Evolutionary conservation across 768 basidiomycete species (phyloP).

Genomic region (Austroboletus festivus): DNA sequence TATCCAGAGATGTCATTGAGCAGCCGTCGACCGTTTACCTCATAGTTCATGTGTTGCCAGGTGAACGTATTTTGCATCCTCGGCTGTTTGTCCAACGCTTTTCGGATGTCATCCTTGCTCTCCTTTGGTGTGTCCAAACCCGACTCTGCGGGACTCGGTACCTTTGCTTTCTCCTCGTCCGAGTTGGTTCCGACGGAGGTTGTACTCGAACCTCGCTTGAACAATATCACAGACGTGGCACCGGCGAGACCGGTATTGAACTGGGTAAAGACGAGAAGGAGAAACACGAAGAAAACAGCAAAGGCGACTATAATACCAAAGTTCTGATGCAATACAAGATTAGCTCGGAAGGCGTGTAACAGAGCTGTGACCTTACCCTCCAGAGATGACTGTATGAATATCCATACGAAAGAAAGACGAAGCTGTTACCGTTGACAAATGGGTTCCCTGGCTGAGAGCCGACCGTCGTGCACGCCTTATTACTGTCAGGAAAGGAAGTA

Average conservation of each 20-base stretch:
- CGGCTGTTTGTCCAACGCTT: slow-evolving; percentile 35
- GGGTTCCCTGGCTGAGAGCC: slow-evolving; percentile 61
- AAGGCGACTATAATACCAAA: slow-evolving; percentile 71
- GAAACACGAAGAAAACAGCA: slow-evolving; percentile 50
- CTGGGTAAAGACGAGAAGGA: slow-evolving; percentile 61
- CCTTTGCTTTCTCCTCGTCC: slow-evolving; percentile 30
- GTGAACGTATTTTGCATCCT: slow-evolving; percentile 63
- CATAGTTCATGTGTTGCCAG: slow-evolving; percentile 71
- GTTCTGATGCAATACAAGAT: slow-evolving; percentile 39
- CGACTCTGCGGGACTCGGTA: slow-evolving; percentile 1
- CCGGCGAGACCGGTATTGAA: slow-evolving; percentile 38
- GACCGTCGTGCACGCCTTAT: slow-evolving; percentile 75
- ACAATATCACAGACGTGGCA: slow-evolving; percentile 51
- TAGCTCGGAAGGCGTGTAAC: not conserved
- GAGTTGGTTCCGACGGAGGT: slow-evolving; percentile 6
- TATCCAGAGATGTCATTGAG: slow-evolving; percentile 76
- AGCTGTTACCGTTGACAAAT: slow-evolving; percentile 60
- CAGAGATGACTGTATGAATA: slow-evolving; percentile 48
- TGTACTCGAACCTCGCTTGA: slow-evolving; percentile 54
- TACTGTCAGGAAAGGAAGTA: slow-evolving; percentile 47
- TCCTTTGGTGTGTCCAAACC: slow-evolving; percentile 6
- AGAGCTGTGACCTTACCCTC: slow-evolving; percentile 33
- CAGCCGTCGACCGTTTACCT: slow-evolving; percentile 54
- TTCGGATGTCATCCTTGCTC: slow-evolving; percentile 20
- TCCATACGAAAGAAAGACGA: slow-evolving; percentile 42